Evolutionary conservation across 768 basidiomycete genomes (phyloP).

Genomic region (Rhodotorula toruloides): DNA sequence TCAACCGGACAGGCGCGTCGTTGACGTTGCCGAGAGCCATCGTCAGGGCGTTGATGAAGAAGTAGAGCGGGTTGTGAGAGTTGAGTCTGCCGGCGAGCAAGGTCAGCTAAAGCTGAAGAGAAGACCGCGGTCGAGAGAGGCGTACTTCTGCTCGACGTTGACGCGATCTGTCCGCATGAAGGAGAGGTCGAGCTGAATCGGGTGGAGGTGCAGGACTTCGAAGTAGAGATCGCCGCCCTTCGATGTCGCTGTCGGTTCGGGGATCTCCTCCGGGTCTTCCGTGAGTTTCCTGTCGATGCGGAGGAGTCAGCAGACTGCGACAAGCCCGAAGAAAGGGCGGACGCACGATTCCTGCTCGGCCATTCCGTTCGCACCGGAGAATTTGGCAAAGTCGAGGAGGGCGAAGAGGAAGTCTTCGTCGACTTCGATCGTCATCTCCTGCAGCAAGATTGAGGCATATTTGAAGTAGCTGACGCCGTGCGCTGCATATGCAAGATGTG

Average conservation of each 20-base stretch:
- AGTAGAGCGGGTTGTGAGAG: constrained; percentile 78
- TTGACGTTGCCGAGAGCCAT: constrained; percentile 98
- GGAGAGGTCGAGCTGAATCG: constrained; percentile 82
- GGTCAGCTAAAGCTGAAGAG: too few relatives aligned
- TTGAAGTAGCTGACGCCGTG: constrained; percentile 98
- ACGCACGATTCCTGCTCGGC: constrained; percentile 50
- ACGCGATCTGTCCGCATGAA: constrained; percentile 96
- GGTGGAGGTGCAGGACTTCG: constrained; percentile 89
- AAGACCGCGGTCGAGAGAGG: too few relatives aligned
- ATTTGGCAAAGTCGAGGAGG: constrained; percentile 81
- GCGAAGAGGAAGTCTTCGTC: constrained; percentile 95
- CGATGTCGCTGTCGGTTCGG: constrained; percentile 47
- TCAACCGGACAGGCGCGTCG: constrained; percentile 87
- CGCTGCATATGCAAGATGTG: constrained; percentile 52
- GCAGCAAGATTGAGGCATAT: constrained; percentile 87
- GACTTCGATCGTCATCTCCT: constrained; percentile 89
- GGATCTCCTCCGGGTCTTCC: constrained; percentile 61
- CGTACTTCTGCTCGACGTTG: constrained; percentile 87
- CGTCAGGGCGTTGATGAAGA: constrained; percentile 86
- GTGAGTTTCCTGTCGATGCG: constrained; percentile 40
- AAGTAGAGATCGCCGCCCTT: constrained; percentile 75
- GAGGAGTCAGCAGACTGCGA: neutral
- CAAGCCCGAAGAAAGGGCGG: rapidly evolving
- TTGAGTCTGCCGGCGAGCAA: too few relatives aligned
- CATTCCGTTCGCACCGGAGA: constrained; percentile 88